phyloP scores from a whole-genome alignment of 352 stramenopile species.

The Phytophthora cryptogea region DNA sequence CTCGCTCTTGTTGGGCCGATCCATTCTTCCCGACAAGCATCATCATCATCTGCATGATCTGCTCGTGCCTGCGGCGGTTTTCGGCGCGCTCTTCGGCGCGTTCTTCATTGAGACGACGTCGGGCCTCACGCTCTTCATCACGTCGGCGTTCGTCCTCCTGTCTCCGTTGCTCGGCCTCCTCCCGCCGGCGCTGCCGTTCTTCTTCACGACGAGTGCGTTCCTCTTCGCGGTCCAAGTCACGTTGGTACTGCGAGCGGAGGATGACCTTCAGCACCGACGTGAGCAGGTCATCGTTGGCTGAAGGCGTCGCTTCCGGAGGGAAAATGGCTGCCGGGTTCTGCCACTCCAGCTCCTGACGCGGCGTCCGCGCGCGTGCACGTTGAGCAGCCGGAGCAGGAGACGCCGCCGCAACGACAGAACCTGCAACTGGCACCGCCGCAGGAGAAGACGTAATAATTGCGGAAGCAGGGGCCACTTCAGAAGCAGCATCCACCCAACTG shows the following conservation, averaged over 20 bases:
- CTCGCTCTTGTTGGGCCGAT: slow-evolving; percentile 10
- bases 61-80: slow-evolving; percentile 39
- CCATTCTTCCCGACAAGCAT: slow-evolving; percentile 33
- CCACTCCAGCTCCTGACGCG: slow-evolving; percentile 24
- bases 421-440: not conserved
- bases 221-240: slow-evolving; percentile 42
- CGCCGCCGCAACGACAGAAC: slow-evolving; percentile 1
- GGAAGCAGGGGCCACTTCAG: slow-evolving; percentile 7
- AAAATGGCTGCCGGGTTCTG: slow-evolving; percentile 24
- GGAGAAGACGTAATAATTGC: slow-evolving; percentile 2
- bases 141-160: slow-evolving; percentile 39
- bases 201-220: slow-evolving; percentile 32
- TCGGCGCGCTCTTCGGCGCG: slow-evolving; percentile 37
- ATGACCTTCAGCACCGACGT: slow-evolving; percentile 42
- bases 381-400: slow-evolving; percentile 1
- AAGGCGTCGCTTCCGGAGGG: slow-evolving; percentile 19
- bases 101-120: slow-evolving; percentile 35
- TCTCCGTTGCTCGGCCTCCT: slow-evolving; percentile 36
- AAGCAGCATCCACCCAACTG: slow-evolving; percentile 25
- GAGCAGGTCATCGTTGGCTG: slow-evolving; percentile 34
- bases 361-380: slow-evolving; percentile 9
- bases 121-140: slow-evolving; percentile 41
- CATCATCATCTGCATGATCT: slow-evolving; percentile 53
- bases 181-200: slow-evolving; percentile 29
- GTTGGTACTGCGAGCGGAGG: slow-evolving; percentile 42